Conservation (phyloP, 805 yeast species). For the Metschnikowia proteae region DNA sequence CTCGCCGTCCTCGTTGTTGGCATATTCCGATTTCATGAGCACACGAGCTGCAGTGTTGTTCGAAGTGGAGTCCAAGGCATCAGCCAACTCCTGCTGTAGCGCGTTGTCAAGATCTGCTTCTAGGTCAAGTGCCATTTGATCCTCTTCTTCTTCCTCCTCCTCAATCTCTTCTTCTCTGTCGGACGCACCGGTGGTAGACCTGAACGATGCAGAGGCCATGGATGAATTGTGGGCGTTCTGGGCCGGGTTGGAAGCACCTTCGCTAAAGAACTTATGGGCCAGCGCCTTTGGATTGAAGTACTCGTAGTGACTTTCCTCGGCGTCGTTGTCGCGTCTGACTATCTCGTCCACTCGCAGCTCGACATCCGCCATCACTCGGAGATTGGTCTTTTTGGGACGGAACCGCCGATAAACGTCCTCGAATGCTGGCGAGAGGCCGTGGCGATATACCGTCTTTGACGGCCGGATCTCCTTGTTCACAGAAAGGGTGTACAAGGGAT, state of each 20-base stretch:
- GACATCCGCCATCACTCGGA: slow-evolving; percentile 68
- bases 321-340: slow-evolving; percentile 71
- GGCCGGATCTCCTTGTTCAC: slow-evolving; percentile 39
- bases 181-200: neutral
- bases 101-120: slow-evolving; percentile 38
- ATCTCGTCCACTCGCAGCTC: slow-evolving; percentile 78
- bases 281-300: slow-evolving; percentile 52
- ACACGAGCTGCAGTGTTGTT: slow-evolving; percentile 19
- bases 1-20: slow-evolving; percentile 13
- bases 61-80: slow-evolving; percentile 43
- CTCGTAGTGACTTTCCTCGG: slow-evolving; percentile 77
- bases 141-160: slow-evolving; percentile 26
- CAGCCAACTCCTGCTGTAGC: slow-evolving; percentile 55
- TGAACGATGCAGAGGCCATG: neutral
- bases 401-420: slow-evolving; percentile 65
- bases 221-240: neutral
- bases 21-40: slow-evolving; percentile 18
- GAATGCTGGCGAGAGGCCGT: slow-evolving; percentile 83
- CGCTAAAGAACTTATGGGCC: slow-evolving; percentile 5
- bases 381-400: slow-evolving; percentile 66
- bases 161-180: slow-evolving; percentile 6
- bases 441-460: slow-evolving; percentile 52
- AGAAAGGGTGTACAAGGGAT: slow-evolving; percentile 37
- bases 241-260: neutral
- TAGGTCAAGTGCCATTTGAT: slow-evolving; percentile 31